Evolutionary conservation across 352 stramenopile genomes (phyloP), one percentile per base, ranked within the genome.

Genomic region (Aphanomyces invadans): DNA sequence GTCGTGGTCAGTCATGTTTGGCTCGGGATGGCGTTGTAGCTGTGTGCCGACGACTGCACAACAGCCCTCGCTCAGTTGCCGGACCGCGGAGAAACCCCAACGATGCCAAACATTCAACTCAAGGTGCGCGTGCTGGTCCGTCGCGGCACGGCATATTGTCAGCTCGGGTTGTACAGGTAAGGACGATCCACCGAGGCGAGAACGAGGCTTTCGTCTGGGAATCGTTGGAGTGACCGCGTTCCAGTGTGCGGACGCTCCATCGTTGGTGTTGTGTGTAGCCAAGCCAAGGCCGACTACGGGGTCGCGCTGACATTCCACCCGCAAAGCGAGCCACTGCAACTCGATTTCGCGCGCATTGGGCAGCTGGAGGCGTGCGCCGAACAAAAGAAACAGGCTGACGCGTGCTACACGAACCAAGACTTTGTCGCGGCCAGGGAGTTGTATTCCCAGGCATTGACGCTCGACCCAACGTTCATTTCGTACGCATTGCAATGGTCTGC

Each of bases 221-320:
- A n/a, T n/a, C n/a, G n/a, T n/a, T n/a, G n/a, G n/a, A n/a, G n/a
- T n/a, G n/a, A n/a, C n/a, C n/a, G n/a, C n/a, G n/a, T n/a, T n/a
- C n/a, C n/a, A n/a, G n/a, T n/a, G n/a, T n/a, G n/a, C n/a, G n/a
- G n/a, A n/a, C n/a, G n/a, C n/a, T n/a, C n/a, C n/a, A n/a, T n/a
- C n/a, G n/a, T n/a, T n/a, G n/a, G n/a, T n/a, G n/a, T n/a, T n/a
- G n/a, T 42, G 7, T 55, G 28, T 69, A 71, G 65, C 23, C 68
- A 88, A 55, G 80, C 77, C 23, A 91, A 91, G 64, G 80, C 84
- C 2, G 84, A 93, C 71, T 93, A 91, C 44, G 82, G 82, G 25
- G 81, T 90, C 25, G 82, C 84, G 1, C 73, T 88, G 4, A 86
- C 81, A 1, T 87, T 93, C 76, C 82, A 90, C 55, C 79, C 70